Percentiles rank a stretch among this genome's conserved stretches.
Conservation (phyloP, 1,284 basidiomycete genomes). For the Fomitopsis pinicola region DNA sequence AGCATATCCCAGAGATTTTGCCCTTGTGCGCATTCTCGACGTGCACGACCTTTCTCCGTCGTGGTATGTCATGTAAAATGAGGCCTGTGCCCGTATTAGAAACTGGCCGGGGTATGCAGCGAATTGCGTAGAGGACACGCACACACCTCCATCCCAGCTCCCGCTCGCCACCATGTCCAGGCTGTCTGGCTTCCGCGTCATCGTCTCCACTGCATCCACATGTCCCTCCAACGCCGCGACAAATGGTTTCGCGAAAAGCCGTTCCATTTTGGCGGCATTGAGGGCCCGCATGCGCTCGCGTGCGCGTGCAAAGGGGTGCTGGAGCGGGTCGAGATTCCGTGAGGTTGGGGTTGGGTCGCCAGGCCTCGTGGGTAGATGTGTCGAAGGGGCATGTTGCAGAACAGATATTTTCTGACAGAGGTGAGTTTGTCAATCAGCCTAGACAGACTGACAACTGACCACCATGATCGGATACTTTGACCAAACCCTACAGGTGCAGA, state of each 20-base stretch:
- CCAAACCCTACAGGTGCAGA: too few relatives aligned
- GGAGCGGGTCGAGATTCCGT: constrained; percentile 89
- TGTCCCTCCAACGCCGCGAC: constrained; percentile 90
- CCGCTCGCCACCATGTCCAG: constrained; percentile 87
- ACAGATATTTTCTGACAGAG: constrained; percentile 77
- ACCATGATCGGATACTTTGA: neutral
- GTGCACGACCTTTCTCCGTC: constrained; percentile 61
- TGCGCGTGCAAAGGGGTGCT: constrained; percentile 92
- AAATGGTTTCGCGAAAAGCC: constrained; percentile 97
- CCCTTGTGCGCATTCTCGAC: constrained; percentile 86
- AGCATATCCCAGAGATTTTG: constrained; percentile 86
- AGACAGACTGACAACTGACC: neutral
- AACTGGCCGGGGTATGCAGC: neutral
- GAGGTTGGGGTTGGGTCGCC: constrained; percentile 86
- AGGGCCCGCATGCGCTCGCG: constrained; percentile 93
- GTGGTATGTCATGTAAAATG: constrained; percentile 83
- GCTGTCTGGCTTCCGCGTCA: constrained; percentile 76
- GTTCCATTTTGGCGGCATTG: constrained; percentile 94
- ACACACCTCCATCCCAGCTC: constrained; percentile 90
- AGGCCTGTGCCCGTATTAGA: constrained; percentile 51
- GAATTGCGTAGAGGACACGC: constrained; percentile 10
- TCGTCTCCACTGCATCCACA: constrained; percentile 90
- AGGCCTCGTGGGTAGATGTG: constrained; percentile 64
- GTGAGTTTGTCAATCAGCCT: neutral
- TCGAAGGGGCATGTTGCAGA: constrained; percentile 78